Evolutionary conservation across 2,329 filamentous ascomycete species (phyloP), one percentile per base, ranked within the genome.

Genomic region (Aureobasidium melanogenum): DNA sequence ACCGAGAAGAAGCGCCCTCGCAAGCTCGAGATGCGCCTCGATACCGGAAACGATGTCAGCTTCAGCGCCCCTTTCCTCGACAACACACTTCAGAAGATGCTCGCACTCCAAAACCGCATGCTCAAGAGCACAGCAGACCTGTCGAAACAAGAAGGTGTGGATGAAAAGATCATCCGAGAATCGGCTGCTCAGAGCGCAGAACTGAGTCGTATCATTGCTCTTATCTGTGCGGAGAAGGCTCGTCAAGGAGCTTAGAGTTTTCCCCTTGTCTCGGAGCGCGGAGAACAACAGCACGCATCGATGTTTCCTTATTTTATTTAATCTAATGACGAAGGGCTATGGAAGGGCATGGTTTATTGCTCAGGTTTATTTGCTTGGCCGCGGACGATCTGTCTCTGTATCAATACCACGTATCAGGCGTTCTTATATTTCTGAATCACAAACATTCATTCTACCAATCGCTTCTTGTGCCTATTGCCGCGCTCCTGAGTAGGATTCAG

Each of bases 11-110:
- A 75, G 69, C 70, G 71, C 3, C 78, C 78, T 3, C 72, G 78
- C 38, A 80, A 80, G 65, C 76, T 80, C 48, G 78, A 80, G 62
- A 78, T 80, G 72, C 72, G 78, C 22, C 72, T 80, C 5, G 74
- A 73, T 32, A 71, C 70, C 58, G 47, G 59, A 8, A 64, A 64
- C 48, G 73, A 73, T 60, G 71, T 80, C 63, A 76, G 75, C 38
- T 80, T 80, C 70, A 78, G 76, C n/a, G 78, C 78, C 0, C 77
- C 78, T 0, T 80, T 80, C 72, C 76, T 80, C 57, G 78, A 80
- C 71, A 80, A 80, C 67, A 80, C 78, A 5, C 72, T 80, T 1
- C 71, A 75, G 58, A 80, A 80, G 73, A 76, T 80, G 69, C 69
- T 80, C 54, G 68, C 73, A 12, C 71, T 80, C 47, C 78, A 80